These are phyloP conservation scores for Ophiostoma montium DNA, from an alignment of 2,329 filamentous ascomycete species.

Conservation along the genomic window DNA sequence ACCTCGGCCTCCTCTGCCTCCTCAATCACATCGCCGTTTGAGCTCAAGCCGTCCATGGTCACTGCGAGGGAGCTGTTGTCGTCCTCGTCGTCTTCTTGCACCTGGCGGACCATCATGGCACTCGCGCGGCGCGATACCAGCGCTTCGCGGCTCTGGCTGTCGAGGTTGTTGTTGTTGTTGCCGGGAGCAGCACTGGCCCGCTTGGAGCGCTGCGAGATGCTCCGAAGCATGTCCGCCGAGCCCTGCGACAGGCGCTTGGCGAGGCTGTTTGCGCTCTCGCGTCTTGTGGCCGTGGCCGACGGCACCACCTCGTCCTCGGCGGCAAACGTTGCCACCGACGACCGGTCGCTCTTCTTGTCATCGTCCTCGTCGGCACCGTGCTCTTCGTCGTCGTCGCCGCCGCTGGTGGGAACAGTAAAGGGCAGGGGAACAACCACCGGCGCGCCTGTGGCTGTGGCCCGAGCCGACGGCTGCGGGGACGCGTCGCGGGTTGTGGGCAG, in stretches of 20 bases:
- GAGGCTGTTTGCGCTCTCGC: conserved; percentile 19
- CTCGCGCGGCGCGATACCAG: conserved; percentile 24
- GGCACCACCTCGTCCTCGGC: conserved; percentile 38
- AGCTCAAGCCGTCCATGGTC: conserved; percentile 40
- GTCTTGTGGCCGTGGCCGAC: conserved; percentile 8
- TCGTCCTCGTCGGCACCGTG: conserved; percentile 29
- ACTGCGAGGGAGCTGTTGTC: conserved; percentile 41
- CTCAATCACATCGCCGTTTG: conserved; percentile 26
- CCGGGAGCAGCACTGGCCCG: conserved; percentile 14
- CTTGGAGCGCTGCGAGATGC: conserved; percentile 26
- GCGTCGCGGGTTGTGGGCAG: not conserved
- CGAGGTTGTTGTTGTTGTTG: no score
- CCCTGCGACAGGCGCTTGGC: conserved; percentile 35
- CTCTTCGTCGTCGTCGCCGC: not conserved
- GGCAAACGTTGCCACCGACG: conserved; percentile 57
- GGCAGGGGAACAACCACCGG: conserved; percentile 50
- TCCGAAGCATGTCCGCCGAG: conserved; percentile 31
- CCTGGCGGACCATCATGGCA: conserved; percentile 24
- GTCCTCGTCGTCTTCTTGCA: conserved; percentile 15
- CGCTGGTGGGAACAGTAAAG: conserved; percentile 38
- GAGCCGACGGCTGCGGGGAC: not conserved
- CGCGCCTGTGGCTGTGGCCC: not conserved
- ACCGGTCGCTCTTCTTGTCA: conserved; percentile 31
- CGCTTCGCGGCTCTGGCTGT: conserved; percentile 30
- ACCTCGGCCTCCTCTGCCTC: conserved; percentile 22